Percentiles rank a stretch among this genome's conserved stretches.
Conservation (phyloP, 139 green algal species). For the Volvox reticuliferus region DNA sequence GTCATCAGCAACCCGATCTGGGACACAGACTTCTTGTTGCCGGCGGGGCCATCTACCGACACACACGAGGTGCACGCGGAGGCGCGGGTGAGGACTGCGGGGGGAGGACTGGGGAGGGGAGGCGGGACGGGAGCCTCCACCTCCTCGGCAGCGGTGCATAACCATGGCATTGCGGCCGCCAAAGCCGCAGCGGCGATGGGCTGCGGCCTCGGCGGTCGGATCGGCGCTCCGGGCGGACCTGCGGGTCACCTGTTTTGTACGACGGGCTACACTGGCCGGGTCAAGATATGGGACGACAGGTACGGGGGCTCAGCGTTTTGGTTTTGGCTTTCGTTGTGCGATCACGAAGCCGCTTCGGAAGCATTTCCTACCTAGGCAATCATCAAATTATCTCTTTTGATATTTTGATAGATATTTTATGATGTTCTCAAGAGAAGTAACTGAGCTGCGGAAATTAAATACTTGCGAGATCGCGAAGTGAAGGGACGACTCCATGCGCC, state of each 20-base stretch:
- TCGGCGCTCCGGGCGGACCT: slow-evolving; percentile 1
- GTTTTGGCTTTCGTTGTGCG: too few relatives aligned
- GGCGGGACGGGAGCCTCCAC: not conserved
- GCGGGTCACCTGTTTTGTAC: slow-evolving; percentile 28
- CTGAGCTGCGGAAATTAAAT: too few relatives aligned
- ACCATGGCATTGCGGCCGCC: not conserved
- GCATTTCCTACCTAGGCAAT: too few relatives aligned
- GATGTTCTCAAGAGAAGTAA: too few relatives aligned
- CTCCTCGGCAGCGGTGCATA: not conserved
- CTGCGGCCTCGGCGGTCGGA: slow-evolving; percentile 10
- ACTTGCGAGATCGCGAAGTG: too few relatives aligned
- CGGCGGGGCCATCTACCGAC: not conserved
- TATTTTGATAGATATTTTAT: too few relatives aligned
- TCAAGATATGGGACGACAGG: slow-evolving; percentile 47
- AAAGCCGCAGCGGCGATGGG: not conserved
- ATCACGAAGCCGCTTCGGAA: too few relatives aligned
- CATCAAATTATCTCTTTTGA: too few relatives aligned
- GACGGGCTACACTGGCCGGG: slow-evolving; percentile 9
- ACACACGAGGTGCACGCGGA: not conserved
- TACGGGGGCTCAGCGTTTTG: too few relatives aligned
- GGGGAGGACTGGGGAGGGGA: not conserved
- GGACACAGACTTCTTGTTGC: slow-evolving; percentile 5
- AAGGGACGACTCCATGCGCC: too few relatives aligned
- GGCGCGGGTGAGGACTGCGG: not conserved
- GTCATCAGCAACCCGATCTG: slow-evolving; percentile 27